Base-by-base conservation (phyloP, 768 basidiomycete species). In the Calocera cornea region DNA sequence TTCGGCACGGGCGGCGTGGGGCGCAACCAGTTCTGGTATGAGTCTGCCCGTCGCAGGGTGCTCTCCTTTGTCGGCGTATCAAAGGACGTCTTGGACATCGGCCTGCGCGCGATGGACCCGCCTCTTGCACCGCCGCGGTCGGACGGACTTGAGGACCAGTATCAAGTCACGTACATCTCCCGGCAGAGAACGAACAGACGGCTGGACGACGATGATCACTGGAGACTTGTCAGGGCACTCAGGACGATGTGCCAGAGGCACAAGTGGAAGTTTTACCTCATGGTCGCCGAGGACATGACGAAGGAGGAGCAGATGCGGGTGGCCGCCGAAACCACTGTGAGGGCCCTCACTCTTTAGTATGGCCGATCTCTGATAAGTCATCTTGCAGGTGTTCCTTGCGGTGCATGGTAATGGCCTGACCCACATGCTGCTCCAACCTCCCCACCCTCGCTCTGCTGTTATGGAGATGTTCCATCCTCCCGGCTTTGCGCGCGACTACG, bases 401-500 rank as follows among this genome's bases (percentile, higher is more conserved):
- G 83, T 89, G 0, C 88, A 89, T 69, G 89, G 90, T 2, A 92
- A 91, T 71, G 90, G 90, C 10, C 80, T 94, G 0, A 88, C 90
- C 7, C 90, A 92, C 72, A 80, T 93, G n/a, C 82, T 93, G 47
- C 85, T 88, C 79, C 91, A 93, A 89, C 84, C 87, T 24, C 82
- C 83, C 1, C 88, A 86, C 2, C 84, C 83, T 0, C 76, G 85
- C n/a, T 86, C 89, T 2, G 86, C 89, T 3, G 89, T 94, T 22
- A 88, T 94, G 69, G 91, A 94, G 76, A 84, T 94, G 16, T 90
- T 94, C 77, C 88, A 81, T 72, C 90, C 90, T 0, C 80, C 76
- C 1, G 92, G 90, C 0, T 93, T 90, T 73, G 87, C 91, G 31
- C 87, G 88, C 72, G 92, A 93, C 72, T 93, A 93, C 74, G 85